A percentile compares a stretch with the other conserved stretches of the same genome.
These are phyloP conservation scores for Porcisia deanei DNA, from an alignment of 208 protist species.

Conservation along the genomic window DNA sequence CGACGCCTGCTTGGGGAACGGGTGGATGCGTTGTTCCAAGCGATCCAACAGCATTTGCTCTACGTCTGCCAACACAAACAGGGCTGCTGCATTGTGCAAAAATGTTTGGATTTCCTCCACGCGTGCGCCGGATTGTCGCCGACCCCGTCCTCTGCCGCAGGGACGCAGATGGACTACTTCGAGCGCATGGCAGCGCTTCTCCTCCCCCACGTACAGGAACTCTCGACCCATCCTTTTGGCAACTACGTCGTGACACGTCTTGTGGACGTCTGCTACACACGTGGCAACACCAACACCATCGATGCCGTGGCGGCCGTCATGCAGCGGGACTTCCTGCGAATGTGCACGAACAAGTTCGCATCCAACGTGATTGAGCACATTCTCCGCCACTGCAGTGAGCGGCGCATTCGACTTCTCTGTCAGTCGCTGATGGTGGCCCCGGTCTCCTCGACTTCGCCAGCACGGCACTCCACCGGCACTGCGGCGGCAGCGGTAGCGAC, in stretches of 20 bases:
- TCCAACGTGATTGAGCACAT: conserved; percentile 98
- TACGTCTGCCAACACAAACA: conserved; percentile 45
- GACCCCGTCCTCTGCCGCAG: not conserved
- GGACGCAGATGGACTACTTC: conserved; percentile 27
- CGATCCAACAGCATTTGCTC: conserved; percentile 53
- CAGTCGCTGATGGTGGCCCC: conserved; percentile 33
- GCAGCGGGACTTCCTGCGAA: conserved; percentile 31
- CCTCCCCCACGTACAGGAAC: conserved; percentile 69
- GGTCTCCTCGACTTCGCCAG: not conserved
- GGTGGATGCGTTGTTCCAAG: conserved; percentile 42
- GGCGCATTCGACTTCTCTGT: conserved; percentile 47
- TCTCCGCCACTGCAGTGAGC: conserved; percentile 62
- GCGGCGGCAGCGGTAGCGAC: not conserved
- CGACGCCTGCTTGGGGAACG: conserved; percentile 27
- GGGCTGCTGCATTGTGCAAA: conserved; percentile 95
- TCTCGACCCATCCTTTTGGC: conserved; percentile 92
- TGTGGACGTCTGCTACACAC: conserved; percentile 59
- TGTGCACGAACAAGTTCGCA: conserved; percentile 96
- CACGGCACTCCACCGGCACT: not conserved
- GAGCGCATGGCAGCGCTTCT: conserved; percentile 49
- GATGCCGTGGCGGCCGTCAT: conserved; percentile 43
- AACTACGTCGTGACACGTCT: conserved; percentile 98
- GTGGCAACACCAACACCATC: conserved; percentile 43
- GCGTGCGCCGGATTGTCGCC: conserved; percentile 16
- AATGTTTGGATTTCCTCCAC: conserved; percentile 91